Evolutionary conservation across 441 rosid genomes (phyloP).

Genomic region (Breynia disticha): DNA sequence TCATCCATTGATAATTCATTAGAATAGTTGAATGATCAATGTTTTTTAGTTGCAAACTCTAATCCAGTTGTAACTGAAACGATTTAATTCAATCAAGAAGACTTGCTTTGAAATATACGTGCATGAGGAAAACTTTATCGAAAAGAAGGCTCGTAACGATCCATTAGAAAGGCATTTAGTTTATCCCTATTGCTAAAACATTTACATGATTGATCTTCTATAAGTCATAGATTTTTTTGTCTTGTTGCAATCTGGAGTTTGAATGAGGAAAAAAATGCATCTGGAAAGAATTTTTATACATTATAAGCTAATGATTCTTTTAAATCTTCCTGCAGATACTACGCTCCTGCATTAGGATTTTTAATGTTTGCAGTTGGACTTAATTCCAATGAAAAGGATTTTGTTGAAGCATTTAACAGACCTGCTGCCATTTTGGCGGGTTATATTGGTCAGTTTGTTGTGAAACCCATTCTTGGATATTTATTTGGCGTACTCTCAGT

Average conservation of each 20-base stretch:
- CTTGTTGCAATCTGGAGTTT: too few species aligned
- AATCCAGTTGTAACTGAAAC: neutral
- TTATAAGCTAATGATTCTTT: conserved; percentile 14
- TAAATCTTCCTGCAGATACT: conserved; percentile 46
- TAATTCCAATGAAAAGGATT: conserved; percentile 72
- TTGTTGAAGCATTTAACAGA: conserved; percentile 68
- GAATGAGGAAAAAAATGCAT: too few species aligned
- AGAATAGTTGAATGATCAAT: neutral
- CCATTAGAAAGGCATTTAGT: too few species aligned
- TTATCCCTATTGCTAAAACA: too few species aligned
- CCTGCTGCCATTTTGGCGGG: conserved; percentile 66
- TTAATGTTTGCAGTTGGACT: conserved; percentile 93
- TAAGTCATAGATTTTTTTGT: too few species aligned
- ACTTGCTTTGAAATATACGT: neutral
- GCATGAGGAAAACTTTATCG: too few species aligned
- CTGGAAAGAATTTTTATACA: neutral
- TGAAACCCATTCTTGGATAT: conserved; percentile 85
- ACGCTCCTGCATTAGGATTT: conserved; percentile 85
- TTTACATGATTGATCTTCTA: too few species aligned
- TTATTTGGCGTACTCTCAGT: conserved; percentile 54
- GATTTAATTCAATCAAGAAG: neutral
- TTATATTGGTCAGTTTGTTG: conserved; percentile 65
- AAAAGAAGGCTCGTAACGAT: too few species aligned
- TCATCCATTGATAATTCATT: neutral
- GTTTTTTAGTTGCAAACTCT: neutral